Evolutionary conservation across 2,329 filamentous ascomycete species (phyloP).

Genomic region (Penicillium brevicompactum): DNA sequence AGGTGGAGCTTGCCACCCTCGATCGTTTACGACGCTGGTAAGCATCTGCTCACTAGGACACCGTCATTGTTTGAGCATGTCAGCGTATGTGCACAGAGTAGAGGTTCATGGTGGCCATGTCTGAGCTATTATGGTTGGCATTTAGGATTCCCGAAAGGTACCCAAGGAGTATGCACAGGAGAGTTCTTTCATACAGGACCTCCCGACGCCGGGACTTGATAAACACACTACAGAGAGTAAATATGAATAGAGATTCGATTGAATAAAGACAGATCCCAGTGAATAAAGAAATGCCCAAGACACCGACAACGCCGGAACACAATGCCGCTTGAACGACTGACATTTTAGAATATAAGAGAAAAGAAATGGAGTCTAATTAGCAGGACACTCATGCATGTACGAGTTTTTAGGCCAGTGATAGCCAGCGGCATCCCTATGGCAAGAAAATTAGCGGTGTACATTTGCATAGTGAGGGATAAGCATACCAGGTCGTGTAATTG

Average conservation of each 20-base stretch:
- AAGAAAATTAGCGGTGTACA: not conserved
- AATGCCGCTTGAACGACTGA: slow-evolving; percentile 31
- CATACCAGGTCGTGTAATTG: slow-evolving; percentile 66
- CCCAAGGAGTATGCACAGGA: no score
- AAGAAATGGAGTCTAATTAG: slow-evolving; percentile 4
- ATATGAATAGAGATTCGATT: not conserved
- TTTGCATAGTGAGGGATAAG: not conserved
- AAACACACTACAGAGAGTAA: not conserved
- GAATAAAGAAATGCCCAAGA: slow-evolving; percentile 13
- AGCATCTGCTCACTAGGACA: no score
- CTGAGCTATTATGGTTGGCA: no score
- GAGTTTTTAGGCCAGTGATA: slow-evolving; percentile 65
- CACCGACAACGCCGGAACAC: slow-evolving; percentile 27
- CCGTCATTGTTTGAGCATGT: no score
- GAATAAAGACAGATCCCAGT: not conserved
- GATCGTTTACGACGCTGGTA: no score
- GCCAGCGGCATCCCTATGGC: slow-evolving; percentile 48
- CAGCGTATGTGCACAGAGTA: no score
- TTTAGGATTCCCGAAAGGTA: no score
- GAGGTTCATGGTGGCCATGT: no score
- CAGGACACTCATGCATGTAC: slow-evolving; percentile 59
- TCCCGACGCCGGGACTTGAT: not conserved
- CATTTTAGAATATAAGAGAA: slow-evolving; percentile 3
- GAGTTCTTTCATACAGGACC: no score
- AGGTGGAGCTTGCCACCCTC: no score